Conservation (phyloP, 1,139 yeast genomes). For the Geotrichum candidum region DNA sequence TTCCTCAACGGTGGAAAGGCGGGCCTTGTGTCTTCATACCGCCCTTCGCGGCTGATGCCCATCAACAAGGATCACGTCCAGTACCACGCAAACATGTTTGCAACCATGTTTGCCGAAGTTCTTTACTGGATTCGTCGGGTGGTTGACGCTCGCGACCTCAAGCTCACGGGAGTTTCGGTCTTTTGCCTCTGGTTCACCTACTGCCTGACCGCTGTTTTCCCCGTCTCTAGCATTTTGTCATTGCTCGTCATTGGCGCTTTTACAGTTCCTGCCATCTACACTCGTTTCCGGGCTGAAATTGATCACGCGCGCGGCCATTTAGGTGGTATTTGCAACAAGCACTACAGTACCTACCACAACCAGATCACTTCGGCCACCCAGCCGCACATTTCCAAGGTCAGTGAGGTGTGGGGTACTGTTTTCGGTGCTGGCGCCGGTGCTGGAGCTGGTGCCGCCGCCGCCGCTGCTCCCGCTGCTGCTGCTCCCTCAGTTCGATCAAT, state of each 20-base stretch:
- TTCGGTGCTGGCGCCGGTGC: constrained; percentile 26
- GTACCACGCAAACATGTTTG: constrained; percentile 30
- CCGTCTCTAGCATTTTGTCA: constrained; percentile 63
- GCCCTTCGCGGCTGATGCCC: constrained; percentile 34
- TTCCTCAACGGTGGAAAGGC: constrained; percentile 30
- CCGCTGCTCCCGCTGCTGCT: constrained; percentile 20
- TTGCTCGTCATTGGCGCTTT: constrained; percentile 57
- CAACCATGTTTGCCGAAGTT: constrained; percentile 29
- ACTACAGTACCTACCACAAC: constrained; percentile 49
- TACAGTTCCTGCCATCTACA: constrained; percentile 70
- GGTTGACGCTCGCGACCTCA: constrained; percentile 60
- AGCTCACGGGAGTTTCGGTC: constrained; percentile 67
- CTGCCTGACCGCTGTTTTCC: constrained; percentile 69
- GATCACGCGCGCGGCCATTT: constrained; percentile 63
- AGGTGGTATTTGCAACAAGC: constrained; percentile 51
- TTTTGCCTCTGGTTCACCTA: constrained; percentile 58
- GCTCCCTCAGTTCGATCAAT: constrained; percentile 16
- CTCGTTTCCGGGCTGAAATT: constrained; percentile 69
- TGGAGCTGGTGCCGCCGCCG: constrained; percentile 24
- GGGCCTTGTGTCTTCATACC: constrained; percentile 33
- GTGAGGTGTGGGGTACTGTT: constrained; percentile 22
- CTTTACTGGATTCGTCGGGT: constrained; percentile 48
- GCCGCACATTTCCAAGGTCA: constrained; percentile 38
- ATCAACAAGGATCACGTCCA: constrained; percentile 31
- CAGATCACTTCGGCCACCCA: constrained; percentile 44